phyloP scores from a whole-genome alignment of 1,284 basidiomycete genomes.

The Sparassis latifolia region DNA sequence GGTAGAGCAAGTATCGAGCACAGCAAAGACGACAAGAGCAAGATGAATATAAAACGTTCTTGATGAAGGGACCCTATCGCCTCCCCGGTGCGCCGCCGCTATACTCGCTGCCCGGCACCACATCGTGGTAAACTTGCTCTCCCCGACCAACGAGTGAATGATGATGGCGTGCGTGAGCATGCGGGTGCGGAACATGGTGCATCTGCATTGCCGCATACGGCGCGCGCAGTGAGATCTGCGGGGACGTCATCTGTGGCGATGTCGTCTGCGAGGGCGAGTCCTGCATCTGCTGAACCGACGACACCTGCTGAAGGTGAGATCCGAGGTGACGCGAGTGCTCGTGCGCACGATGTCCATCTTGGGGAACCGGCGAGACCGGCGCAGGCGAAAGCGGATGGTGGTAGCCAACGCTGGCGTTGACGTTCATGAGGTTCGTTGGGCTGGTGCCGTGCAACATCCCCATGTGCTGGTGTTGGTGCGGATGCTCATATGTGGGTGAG shows the following conservation, averaged over 20 bases:
- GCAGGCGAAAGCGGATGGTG: conserved; percentile 21
- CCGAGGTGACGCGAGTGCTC: conserved; percentile 7
- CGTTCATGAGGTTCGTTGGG: conserved; percentile 21
- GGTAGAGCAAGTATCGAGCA: too few relatives aligned
- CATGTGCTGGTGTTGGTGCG: conserved; percentile 5
- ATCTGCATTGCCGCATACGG: too few relatives aligned
- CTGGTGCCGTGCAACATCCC: conserved; percentile 15
- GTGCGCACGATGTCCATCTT: conserved; percentile 1
- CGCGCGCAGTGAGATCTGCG: too few relatives aligned
- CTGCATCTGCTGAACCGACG: conserved; percentile 27
- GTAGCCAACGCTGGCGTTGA: too few relatives aligned
- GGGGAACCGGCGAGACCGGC: conserved; percentile 20
- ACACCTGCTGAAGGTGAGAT: too few relatives aligned
- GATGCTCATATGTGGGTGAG: too few relatives aligned
- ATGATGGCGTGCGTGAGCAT: conserved; percentile 65
- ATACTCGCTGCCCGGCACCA: conserved; percentile 13
- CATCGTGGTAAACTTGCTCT: conserved; percentile 35
- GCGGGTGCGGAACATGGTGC: conserved; percentile 46
- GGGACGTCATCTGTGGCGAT: too few relatives aligned
- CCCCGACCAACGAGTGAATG: conserved; percentile 39
- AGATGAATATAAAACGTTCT: too few relatives aligned
- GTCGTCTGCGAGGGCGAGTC: too few relatives aligned
- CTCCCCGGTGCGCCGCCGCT: too few relatives aligned
- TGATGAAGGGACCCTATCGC: too few relatives aligned
- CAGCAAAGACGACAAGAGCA: too few relatives aligned